These are phyloP conservation scores for Hymenoscyphus scutula DNA, from an alignment of 2,329 filamentous ascomycete genomes.

Conservation along the genomic window DNA sequence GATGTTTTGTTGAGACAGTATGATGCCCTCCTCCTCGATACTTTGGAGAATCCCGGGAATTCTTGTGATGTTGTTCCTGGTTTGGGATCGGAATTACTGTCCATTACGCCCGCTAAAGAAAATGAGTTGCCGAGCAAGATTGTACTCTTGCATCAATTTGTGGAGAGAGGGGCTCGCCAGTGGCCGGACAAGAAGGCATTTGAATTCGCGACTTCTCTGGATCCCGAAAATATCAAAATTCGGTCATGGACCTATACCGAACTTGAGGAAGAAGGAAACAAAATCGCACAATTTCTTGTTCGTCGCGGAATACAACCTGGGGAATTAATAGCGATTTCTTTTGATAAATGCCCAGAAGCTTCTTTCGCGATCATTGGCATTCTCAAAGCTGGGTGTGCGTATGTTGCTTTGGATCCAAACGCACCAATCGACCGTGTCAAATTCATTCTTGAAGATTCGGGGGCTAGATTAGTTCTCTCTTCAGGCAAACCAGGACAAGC, in stretches of 20 bases:
- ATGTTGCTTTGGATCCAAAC: slow-evolving; percentile 41
- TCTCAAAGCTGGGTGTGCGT: slow-evolving; percentile 39
- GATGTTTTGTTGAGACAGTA: slow-evolving; percentile 67
- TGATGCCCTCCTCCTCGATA: slow-evolving; percentile 60
- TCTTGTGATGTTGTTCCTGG: slow-evolving; percentile 27
- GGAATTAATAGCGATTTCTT: slow-evolving; percentile 41
- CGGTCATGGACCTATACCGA: slow-evolving; percentile 71
- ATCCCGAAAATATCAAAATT: slow-evolving; percentile 44
- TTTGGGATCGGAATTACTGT: slow-evolving; percentile 49
- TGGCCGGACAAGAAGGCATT: slow-evolving; percentile 65
- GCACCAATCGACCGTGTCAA: slow-evolving; percentile 37
- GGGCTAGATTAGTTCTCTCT: slow-evolving; percentile 61
- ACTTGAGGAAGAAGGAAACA: slow-evolving; percentile 68
- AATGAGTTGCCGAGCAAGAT: slow-evolving; percentile 54
- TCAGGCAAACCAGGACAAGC: slow-evolving; percentile 44
- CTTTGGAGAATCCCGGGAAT: slow-evolving; percentile 50
- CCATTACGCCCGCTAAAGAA: slow-evolving; percentile 62
- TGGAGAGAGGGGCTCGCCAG: slow-evolving; percentile 59
- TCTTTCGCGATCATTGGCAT: slow-evolving; percentile 39
- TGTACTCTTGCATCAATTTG: slow-evolving; percentile 70
- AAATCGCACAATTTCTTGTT: slow-evolving; percentile 64
- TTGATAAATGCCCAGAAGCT: slow-evolving; percentile 40
- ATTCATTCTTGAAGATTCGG: slow-evolving; percentile 57
- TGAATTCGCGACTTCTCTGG: slow-evolving; percentile 66
- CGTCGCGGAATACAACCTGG: slow-evolving; percentile 50